Percentiles rank a stretch among this genome's conserved stretches.
Evolutionary conservation across 202 grass and related monocot species (phyloP).

Genomic region (Zoysia matrella): DNA sequence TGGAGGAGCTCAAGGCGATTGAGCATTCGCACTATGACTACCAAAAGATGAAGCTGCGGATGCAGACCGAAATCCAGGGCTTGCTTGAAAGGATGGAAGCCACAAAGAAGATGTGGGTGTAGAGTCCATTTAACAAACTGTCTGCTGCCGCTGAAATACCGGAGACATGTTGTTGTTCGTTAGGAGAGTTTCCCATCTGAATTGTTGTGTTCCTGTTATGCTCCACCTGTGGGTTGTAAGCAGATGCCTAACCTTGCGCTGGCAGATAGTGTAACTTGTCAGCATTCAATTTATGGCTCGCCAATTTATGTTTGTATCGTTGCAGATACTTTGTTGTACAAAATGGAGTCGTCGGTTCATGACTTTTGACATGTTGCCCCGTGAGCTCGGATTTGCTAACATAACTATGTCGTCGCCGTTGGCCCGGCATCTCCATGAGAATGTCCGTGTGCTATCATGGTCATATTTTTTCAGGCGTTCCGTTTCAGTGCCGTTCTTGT

Average conservation of each 20-base stretch:
- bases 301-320: constrained; percentile 18
- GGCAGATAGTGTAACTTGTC: constrained; percentile 32
- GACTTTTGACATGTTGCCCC: constrained; percentile 25
- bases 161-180: constrained; percentile 15
- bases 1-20: constrained; percentile 88
- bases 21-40: constrained; percentile 93
- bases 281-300: constrained; percentile 42
- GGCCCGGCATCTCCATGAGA: constrained; percentile 20
- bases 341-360: constrained; percentile 44
- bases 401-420: too few relatives aligned
- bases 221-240: constrained; percentile 34
- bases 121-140: constrained; percentile 14
- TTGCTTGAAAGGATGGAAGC: constrained; percentile 99
- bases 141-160: background rate
- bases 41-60: constrained; percentile 96
- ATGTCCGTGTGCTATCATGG: background rate
- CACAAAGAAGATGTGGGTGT: constrained; percentile 99
- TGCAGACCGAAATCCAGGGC: constrained; percentile 95
- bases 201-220: constrained; percentile 12
- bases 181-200: constrained; percentile 40
- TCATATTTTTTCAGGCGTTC: too few relatives aligned
- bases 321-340: constrained; percentile 16
- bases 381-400: background rate
- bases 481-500: too few relatives aligned
- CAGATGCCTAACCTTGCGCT: constrained; percentile 47